Conservation (phyloP, 352 stramenopile genomes). For the Phytopythium delawarense region DNA sequence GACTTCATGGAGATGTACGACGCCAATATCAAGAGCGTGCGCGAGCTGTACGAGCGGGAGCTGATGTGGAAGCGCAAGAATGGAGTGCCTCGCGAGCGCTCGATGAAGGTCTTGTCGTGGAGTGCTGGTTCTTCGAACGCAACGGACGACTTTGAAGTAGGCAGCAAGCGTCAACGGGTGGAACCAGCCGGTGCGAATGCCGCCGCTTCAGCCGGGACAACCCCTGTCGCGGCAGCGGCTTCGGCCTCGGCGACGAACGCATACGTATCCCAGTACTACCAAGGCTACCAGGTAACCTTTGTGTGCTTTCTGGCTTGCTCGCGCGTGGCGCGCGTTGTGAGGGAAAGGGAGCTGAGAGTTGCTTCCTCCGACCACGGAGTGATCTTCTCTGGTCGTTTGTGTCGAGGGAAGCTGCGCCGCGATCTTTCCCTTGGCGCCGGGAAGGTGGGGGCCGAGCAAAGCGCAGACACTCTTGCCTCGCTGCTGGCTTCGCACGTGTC, state of each 20-base stretch:
- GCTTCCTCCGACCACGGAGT: constrained; percentile 9
- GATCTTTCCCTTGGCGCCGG: constrained; percentile 4
- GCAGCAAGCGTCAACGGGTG: constrained; percentile 54
- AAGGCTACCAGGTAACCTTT: constrained; percentile 73
- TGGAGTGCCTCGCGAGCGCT: constrained; percentile 41
- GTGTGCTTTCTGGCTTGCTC: constrained; percentile 14
- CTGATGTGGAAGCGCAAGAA: constrained; percentile 71
- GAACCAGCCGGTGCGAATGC: constrained; percentile 22
- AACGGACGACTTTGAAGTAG: constrained; percentile 29
- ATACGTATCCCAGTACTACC: constrained; percentile 57
- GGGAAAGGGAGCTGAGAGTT: constrained; percentile 5
- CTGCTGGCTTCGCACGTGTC: constrained; percentile 1
- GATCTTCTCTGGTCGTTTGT: constrained; percentile 10
- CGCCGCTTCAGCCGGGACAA: constrained; percentile 10
- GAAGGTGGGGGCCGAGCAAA: not conserved
- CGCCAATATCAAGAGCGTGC: constrained; percentile 34
- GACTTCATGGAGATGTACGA: constrained; percentile 69
- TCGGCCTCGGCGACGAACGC: constrained; percentile 6
- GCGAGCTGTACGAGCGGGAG: constrained; percentile 45
- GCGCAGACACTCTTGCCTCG: constrained; percentile 2
- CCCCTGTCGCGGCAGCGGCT: constrained; percentile 25
- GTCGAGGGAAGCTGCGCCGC: constrained; percentile 3
- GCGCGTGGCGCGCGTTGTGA: not conserved
- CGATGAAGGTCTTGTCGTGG: constrained; percentile 51
- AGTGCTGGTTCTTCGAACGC: constrained; percentile 19